Evolutionary conservation across 371 early-diverging fungal genomes (phyloP).

Genomic region (Mucor plumbeus): DNA sequence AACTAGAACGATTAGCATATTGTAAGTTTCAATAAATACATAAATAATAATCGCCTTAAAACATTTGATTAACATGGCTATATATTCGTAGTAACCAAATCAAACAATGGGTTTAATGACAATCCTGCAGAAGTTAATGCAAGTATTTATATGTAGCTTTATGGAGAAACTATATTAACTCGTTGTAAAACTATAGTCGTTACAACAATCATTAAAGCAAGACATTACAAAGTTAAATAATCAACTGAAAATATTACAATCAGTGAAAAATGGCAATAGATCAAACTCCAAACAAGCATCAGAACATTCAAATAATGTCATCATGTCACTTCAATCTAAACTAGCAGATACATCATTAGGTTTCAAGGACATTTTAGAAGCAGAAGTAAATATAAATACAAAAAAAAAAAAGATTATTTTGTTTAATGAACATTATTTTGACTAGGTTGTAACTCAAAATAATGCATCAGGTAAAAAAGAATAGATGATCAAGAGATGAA

Average conservation of each 20-base stretch:
- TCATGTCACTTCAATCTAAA: conserved; percentile 86
- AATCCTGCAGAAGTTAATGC: conserved; percentile 70
- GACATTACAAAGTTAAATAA: conserved; percentile 90
- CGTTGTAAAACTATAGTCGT: conserved; percentile 59
- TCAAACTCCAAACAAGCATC: conserved; percentile 70
- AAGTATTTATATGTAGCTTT: conserved; percentile 13
- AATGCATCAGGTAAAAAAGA: conserved; percentile 1
- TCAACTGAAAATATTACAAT: conserved; percentile 83
- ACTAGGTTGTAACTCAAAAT: conserved; percentile 1
- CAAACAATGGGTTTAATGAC: not conserved
- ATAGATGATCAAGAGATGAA: not conserved
- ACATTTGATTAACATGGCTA: not conserved
- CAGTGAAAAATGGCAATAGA: conserved; percentile 46
- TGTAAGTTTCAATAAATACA: conserved; percentile 36
- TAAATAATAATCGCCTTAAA: no score
- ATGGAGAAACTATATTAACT: not conserved
- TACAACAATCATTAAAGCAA: conserved; percentile 91
- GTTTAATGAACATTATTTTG: not conserved
- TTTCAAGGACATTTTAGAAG: conserved; percentile 93
- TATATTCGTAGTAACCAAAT: conserved; percentile 27
- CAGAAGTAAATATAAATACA: conserved; percentile 57
- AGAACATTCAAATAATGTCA: conserved; percentile 91
- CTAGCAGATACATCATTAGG: conserved; percentile 85
- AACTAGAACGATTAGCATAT: conserved; percentile 67
- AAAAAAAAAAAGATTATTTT: not conserved